Percentiles rank a stretch among this genome's conserved stretches.
phyloP scores from a whole-genome alignment of 2,329 filamentous ascomycete species.

The Cladosporium sp. region DNA sequence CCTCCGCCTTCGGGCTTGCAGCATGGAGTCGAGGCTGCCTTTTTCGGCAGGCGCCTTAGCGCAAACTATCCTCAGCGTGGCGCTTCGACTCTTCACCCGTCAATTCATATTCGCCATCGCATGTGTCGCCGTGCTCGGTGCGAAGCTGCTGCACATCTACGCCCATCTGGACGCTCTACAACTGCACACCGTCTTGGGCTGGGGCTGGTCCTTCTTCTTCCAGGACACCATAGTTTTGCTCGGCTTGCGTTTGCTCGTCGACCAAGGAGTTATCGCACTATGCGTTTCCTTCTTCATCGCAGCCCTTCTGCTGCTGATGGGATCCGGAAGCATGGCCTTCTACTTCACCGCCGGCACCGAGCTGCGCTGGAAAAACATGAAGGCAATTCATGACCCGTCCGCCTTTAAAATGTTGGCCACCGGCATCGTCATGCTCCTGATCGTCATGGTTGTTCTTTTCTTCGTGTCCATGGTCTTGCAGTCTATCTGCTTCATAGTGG shows the following conservation, averaged over 20 bases:
- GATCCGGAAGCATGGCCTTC: slow-evolving; percentile 15
- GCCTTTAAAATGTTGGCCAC: slow-evolving; percentile 19
- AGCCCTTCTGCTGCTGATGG: slow-evolving; percentile 17
- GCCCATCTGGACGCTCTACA: slow-evolving; percentile 15
- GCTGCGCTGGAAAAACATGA: slow-evolving; percentile 19
- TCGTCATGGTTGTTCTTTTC: slow-evolving; percentile 18
- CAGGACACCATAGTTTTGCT: slow-evolving; percentile 16
- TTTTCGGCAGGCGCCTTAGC: slow-evolving; percentile 14
- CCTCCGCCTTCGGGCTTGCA: slow-evolving; percentile 17
- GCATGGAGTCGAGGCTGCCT: slow-evolving; percentile 18
- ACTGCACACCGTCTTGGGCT: slow-evolving; percentile 12
- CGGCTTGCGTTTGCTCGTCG: slow-evolving; percentile 6
- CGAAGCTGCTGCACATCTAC: slow-evolving; percentile 17
- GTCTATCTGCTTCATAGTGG: slow-evolving; percentile 10
- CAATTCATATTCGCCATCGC: slow-evolving; percentile 18
- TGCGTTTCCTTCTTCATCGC: slow-evolving; percentile 6
- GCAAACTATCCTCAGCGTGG: slow-evolving; percentile 18
- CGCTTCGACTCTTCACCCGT: slow-evolving; percentile 17
- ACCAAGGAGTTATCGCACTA: slow-evolving; percentile 9
- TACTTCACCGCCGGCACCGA: slow-evolving; percentile 16
- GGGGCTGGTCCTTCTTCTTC: slow-evolving; percentile 19
- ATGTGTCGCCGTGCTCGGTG: slow-evolving; percentile 4
- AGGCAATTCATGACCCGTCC: slow-evolving; percentile 17
- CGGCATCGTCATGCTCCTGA: slow-evolving; percentile 14
- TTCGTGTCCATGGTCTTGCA: slow-evolving; percentile 13